A percentile compares a stretch with the other conserved stretches of the same genome.
These are phyloP conservation scores for Prinsepia uniflora DNA, from an alignment of 306 rosid genomes.

Conservation along the genomic window DNA sequence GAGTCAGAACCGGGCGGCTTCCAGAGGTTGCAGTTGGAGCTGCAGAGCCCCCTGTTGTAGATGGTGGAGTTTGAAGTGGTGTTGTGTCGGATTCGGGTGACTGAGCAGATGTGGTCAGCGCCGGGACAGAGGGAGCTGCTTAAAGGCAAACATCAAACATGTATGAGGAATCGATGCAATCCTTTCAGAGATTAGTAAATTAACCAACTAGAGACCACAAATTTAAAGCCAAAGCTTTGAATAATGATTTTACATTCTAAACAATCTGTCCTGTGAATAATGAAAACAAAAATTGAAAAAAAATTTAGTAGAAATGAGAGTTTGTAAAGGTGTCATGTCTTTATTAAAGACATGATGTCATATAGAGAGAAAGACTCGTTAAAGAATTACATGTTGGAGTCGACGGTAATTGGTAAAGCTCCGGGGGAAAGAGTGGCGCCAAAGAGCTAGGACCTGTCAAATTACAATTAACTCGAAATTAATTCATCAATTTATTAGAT, in stretches of 20 bases:
- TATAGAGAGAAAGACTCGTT: background rate
- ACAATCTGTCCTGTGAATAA: no score
- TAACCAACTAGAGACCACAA: no score
- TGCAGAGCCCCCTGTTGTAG: constrained; percentile 42
- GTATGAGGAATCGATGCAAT: background rate
- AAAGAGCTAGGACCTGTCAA: constrained; percentile 52
- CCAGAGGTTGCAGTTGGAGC: constrained; percentile 48
- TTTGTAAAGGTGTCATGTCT: no score
- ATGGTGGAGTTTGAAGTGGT: constrained; percentile 36
- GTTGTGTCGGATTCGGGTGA: constrained; percentile 53
- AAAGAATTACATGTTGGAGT: constrained; percentile 53
- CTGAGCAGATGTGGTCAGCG: constrained; percentile 45
- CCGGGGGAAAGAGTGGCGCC: constrained; percentile 57
- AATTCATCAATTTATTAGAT: constrained; percentile 1
- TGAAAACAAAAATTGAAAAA: no score
- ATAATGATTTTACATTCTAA: no score
- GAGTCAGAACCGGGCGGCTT: constrained; percentile 53
- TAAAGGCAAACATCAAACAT: background rate
- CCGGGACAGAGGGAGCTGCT: constrained; percentile 49
- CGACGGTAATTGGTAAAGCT: constrained; percentile 49
- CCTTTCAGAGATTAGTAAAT: no score
- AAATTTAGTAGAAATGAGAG: no score
- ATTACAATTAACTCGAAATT: background rate
- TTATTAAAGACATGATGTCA: no score
- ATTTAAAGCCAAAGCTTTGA: no score